Conservation (phyloP, 345 rosid genomes). For the Geranium rotundifolium region DNA sequence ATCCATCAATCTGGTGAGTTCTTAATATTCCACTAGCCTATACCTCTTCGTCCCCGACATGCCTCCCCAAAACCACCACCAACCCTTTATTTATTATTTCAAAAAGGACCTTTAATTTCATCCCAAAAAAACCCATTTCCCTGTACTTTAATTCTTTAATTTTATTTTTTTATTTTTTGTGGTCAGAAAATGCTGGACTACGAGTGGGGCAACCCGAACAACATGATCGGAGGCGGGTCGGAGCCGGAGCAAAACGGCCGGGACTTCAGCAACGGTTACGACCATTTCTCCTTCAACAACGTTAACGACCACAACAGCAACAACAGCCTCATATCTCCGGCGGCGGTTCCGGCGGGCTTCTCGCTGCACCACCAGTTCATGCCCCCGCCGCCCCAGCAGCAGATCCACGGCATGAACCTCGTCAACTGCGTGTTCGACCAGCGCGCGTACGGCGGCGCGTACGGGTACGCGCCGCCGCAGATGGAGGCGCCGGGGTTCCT, state of each 20-base stretch:
- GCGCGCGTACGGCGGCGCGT: slow-evolving; percentile 29
- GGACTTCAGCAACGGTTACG: not conserved
- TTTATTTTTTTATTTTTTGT: no score
- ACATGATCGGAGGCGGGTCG: slow-evolving; percentile 28
- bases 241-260: not conserved
- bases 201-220: slow-evolving; percentile 71
- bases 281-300: slow-evolving; percentile 12
- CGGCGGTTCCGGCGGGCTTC: slow-evolving; percentile 3
- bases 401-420: slow-evolving; percentile 19
- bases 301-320: slow-evolving; percentile 11
- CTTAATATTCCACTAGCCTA: no score
- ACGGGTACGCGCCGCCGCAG: slow-evolving; percentile 16
- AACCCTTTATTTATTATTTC: not conserved
- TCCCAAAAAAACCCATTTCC: no score
- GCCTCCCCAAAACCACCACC: not conserved
- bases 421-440: slow-evolving; percentile 19
- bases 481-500: slow-evolving; percentile 18
- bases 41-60: not conserved
- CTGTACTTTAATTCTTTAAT: no score
- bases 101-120: no score
- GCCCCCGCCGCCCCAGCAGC: slow-evolving; percentile 21
- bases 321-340: slow-evolving; percentile 5
- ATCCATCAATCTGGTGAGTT: not conserved
- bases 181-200: slow-evolving; percentile 50
- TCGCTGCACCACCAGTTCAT: slow-evolving; percentile 16